A percentile compares a stretch with the other conserved stretches of the same genome.
phyloP scores from a whole-genome alignment of 768 basidiomycete species.

The Rhodotorula kratochvilovae region DNA sequence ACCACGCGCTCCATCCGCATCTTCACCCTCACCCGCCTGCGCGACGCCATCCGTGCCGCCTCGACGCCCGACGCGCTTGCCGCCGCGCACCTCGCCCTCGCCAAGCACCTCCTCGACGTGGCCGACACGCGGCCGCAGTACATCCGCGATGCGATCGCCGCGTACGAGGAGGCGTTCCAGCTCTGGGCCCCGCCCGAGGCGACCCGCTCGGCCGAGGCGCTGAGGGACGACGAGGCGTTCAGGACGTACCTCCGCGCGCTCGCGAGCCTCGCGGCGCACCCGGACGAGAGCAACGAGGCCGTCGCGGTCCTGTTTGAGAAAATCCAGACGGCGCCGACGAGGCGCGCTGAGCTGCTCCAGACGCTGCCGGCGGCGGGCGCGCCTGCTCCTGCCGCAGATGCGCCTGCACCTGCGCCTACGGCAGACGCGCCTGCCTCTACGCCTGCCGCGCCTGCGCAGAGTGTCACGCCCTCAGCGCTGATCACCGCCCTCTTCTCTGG shows the following conservation, averaged over 20 bases:
- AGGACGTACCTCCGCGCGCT: slow-evolving; percentile 69
- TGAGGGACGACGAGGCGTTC: slow-evolving; percentile 68
- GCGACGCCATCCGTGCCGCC: slow-evolving; percentile 1
- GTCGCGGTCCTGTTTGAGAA: slow-evolving; percentile 53
- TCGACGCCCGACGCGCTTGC: not conserved
- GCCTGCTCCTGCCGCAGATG: not conserved
- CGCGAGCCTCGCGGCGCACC: slow-evolving; percentile 50
- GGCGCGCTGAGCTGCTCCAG: slow-evolving; percentile 17
- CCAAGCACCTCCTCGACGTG: not conserved
- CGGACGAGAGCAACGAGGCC: slow-evolving; percentile 60
- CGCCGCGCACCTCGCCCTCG: slow-evolving; percentile 4
- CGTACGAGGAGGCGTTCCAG: slow-evolving; percentile 22
- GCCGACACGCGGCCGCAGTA: not conserved
- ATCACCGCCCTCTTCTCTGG: slow-evolving; percentile 37
- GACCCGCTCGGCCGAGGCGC: slow-evolving; percentile 46
- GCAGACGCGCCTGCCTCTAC: not conserved
- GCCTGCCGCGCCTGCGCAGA: not conserved
- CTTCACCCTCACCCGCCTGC: not conserved
- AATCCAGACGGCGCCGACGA: slow-evolving; percentile 34
- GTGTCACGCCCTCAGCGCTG: slow-evolving; percentile 47
- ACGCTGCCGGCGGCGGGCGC: not conserved
- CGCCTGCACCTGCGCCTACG: not conserved
- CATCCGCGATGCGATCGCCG: slow-evolving; percentile 10
- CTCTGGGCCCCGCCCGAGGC: slow-evolving; percentile 1
- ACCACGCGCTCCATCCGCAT: not conserved